Base-by-base conservation (phyloP, 2,329 filamentous ascomycete species). In the Exophiala sideris region DNA sequence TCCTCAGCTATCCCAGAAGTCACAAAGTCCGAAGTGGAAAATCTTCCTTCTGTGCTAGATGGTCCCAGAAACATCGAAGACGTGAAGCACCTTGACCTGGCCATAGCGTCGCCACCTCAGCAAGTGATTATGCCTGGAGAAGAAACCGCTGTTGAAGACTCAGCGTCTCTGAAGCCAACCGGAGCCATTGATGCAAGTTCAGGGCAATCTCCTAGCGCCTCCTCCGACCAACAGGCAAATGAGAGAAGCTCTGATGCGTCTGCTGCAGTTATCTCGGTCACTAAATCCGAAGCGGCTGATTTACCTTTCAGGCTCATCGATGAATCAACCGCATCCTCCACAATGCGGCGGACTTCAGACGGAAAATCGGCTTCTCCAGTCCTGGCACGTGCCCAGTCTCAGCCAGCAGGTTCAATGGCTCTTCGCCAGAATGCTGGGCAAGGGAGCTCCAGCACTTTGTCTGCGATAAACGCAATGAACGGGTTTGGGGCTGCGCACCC, bases 61-160 rank as follows among this genome's bases (percentile, higher is more conserved):
- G 54, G 57, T 8, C 57, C 54, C n/a, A 49, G 48, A 5, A 54
- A 79, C 44, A 73, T 77, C 38, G 76, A 84, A 46, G 78, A 80
- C 52, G 76, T 85, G 14, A 79, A 79, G 40, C 83, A 85, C 67
- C 72, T 86, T 8, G 83, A 87, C 67, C 74, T 86, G 44, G 82
- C 80, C n/a, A 45, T 64, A 45, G 38, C 49, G 20, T 44, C 44
- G 16, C 47, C 46, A 21, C 34, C 36, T 38, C 51, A 55, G 18
- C 40, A 20, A 29, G 36, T 45, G 24, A 52, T 45, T n/a, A 38
- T 50, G 7, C 20, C 35, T 29, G 36, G 20, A 5, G 50, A 40
- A 20, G 54, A 45, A 41, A 29, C 41, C 14, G 16, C 29, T 34
- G 12, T 45, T 11, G 45, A 39, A 41, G 44, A n/a, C 20, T 21